phyloP scores from a whole-genome alignment of 768 basidiomycete species.

The Amylocystis lapponica region DNA sequence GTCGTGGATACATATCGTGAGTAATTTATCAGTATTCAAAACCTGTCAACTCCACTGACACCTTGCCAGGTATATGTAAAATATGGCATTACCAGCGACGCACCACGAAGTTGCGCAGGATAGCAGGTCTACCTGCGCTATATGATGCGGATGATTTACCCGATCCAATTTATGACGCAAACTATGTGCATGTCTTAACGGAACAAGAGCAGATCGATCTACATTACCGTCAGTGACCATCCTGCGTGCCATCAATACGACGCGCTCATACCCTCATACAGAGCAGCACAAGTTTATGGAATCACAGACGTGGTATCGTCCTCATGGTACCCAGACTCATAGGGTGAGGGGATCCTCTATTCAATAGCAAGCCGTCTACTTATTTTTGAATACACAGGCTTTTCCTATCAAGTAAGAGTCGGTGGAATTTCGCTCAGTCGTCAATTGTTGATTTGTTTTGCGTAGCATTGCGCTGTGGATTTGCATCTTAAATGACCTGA shows the following conservation, averaged over 20 bases:
- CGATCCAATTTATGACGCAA: slow-evolving; percentile 66
- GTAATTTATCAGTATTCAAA: slow-evolving; percentile 4
- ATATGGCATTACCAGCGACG: slow-evolving; percentile 71
- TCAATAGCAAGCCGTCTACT: slow-evolving; percentile 3
- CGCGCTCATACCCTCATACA: slow-evolving; percentile 15
- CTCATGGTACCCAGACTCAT: slow-evolving; percentile 81
- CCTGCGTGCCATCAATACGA: not conserved
- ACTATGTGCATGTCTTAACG: slow-evolving; percentile 66
- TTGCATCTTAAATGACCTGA: slow-evolving; percentile 66
- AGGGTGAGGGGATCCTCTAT: slow-evolving; percentile 35
- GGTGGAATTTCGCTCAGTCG: not conserved
- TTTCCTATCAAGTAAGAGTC: slow-evolving; percentile 57
- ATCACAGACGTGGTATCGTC: slow-evolving; percentile 80
- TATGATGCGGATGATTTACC: slow-evolving; percentile 77
- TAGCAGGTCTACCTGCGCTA: slow-evolving; percentile 60
- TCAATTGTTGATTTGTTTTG: not conserved
- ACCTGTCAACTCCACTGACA: not conserved
- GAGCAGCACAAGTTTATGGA: slow-evolving; percentile 66
- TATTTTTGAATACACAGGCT: slow-evolving; percentile 35
- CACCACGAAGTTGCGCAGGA: slow-evolving; percentile 51
- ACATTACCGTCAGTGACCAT: slow-evolving; percentile 48
- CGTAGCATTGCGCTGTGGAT: slow-evolving; percentile 63
- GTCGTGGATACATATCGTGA: slow-evolving; percentile 70
- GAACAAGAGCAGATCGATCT: slow-evolving; percentile 59
- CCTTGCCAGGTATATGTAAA: slow-evolving; percentile 51